A percentile compares a stretch with the other conserved stretches of the same genome.
phyloP scores from a whole-genome alignment of 495 filamentous ascomycete species.

The Symbiotaphrina buchneri region DNA sequence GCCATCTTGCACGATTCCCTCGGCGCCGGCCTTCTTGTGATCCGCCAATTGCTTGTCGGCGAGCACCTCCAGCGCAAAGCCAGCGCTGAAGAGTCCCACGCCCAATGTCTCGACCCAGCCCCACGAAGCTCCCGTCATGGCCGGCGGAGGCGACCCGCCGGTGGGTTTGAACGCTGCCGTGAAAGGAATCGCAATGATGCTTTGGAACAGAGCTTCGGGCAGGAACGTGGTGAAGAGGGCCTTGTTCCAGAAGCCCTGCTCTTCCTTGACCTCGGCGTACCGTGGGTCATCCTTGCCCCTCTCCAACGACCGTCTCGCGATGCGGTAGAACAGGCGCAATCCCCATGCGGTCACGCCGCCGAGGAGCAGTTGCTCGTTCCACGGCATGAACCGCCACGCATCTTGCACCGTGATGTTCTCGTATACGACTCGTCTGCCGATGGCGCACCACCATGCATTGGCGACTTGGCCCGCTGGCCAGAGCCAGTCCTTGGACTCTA shows the following conservation, averaged over 20 bases:
- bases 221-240: too few relatives aligned
- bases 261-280: constrained; percentile 24
- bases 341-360: constrained; percentile 30
- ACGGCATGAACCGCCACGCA: constrained; percentile 21
- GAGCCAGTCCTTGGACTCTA: too few relatives aligned
- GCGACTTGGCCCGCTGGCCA: constrained; percentile 29
- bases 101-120: constrained; percentile 20
- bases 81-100: constrained; percentile 27
- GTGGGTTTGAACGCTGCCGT: constrained; percentile 30
- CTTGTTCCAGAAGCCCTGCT: constrained; percentile 29
- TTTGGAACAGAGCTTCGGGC: constrained; percentile 25
- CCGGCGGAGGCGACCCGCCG: too few relatives aligned
- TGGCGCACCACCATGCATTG: constrained; percentile 34
- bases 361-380: constrained; percentile 26
- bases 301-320: constrained; percentile 17
- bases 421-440: constrained; percentile 20
- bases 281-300: constrained; percentile 29
- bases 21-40: constrained; percentile 14
- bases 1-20: constrained; percentile 21
- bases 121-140: too few relatives aligned
- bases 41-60: constrained; percentile 27
- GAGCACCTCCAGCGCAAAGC: constrained; percentile 27
- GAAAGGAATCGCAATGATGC: constrained; percentile 27
- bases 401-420: constrained; percentile 15
- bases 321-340: constrained; percentile 24